A percentile compares a stretch with the other conserved stretches of the same genome.
Conservation (phyloP, 2,329 filamentous ascomycete species). For the Xylariaceae sp. region DNA sequence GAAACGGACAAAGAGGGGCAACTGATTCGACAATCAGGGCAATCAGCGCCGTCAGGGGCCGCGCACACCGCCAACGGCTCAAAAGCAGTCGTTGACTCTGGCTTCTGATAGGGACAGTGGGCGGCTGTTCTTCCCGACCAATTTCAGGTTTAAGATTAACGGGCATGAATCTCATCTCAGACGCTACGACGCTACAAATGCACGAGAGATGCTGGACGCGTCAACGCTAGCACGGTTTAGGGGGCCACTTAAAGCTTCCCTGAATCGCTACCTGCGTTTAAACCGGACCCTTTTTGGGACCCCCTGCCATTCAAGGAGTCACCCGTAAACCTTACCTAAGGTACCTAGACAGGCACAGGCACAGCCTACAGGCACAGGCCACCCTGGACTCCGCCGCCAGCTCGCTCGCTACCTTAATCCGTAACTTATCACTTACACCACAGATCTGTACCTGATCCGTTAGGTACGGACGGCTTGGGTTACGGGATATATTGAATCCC, state of each 20-base stretch:
- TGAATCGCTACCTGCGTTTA: background rate
- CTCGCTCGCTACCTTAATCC: background rate
- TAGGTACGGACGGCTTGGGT: too few species aligned
- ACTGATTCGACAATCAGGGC: conserved; percentile 9
- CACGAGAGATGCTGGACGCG: conserved; percentile 11
- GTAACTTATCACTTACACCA: background rate
- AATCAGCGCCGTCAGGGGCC: background rate
- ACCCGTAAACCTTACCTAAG: background rate
- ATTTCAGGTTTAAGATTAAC: conserved; percentile 19
- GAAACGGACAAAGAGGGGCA: conserved; percentile 2
- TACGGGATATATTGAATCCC: too few species aligned
- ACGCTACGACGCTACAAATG: background rate
- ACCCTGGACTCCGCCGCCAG: too few species aligned
- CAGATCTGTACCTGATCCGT: background rate
- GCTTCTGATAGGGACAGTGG: conserved; percentile 5
- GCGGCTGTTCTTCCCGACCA: conserved; percentile 5
- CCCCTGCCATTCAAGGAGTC: background rate
- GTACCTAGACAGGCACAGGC: too few species aligned
- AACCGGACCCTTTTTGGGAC: background rate
- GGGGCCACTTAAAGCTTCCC: background rate
- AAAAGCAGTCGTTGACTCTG: background rate
- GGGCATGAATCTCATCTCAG: conserved; percentile 11
- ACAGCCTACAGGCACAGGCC: too few species aligned
- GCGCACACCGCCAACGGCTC: conserved; percentile 17
- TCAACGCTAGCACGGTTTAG: conserved; percentile 10